Evolutionary conservation across 1,284 basidiomycete species (phyloP).

Genomic region (Malassezia japonica): DNA sequence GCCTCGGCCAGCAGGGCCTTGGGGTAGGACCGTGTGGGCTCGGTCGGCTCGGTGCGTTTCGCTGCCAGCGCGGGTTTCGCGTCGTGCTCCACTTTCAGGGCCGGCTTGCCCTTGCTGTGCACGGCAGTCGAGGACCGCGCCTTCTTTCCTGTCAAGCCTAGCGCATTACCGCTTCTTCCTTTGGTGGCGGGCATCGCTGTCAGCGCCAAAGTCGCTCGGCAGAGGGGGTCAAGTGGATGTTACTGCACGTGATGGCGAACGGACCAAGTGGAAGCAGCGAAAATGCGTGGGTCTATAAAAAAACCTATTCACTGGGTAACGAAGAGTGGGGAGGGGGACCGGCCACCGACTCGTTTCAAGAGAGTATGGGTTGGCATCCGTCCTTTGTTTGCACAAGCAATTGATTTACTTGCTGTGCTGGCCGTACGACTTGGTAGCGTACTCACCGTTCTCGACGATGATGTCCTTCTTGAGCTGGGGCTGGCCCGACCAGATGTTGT

Average conservation of each 20-base stretch:
- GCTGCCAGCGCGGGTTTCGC: background rate
- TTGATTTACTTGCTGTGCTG: slow-evolving; percentile 15
- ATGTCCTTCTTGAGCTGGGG: slow-evolving; percentile 61
- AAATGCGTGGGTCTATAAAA: background rate
- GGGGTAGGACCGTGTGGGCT: background rate
- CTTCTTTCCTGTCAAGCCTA: slow-evolving; percentile 11
- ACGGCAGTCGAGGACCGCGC: background rate
- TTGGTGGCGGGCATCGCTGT: slow-evolving; percentile 2
- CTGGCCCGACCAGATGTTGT: slow-evolving; percentile 63
- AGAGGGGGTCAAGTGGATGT: slow-evolving; percentile 10
- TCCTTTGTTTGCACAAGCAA: background rate
- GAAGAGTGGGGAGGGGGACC: too few species aligned
- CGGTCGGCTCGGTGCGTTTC: background rate
- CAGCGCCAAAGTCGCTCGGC: background rate
- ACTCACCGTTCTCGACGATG: slow-evolving; percentile 53
- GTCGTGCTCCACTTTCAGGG: background rate
- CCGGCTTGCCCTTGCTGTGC: background rate
- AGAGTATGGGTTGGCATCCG: too few species aligned
- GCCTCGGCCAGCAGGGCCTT: slow-evolving; percentile 5
- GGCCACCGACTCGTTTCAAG: too few species aligned
- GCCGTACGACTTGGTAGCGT: slow-evolving; percentile 47
- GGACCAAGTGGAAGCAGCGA: too few species aligned
- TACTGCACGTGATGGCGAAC: slow-evolving; percentile 7
- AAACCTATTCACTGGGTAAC: background rate
- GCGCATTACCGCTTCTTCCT: background rate